phyloP scores from a whole-genome alignment of 306 rosid genomes.

The Cucumis cinereus region DNA sequence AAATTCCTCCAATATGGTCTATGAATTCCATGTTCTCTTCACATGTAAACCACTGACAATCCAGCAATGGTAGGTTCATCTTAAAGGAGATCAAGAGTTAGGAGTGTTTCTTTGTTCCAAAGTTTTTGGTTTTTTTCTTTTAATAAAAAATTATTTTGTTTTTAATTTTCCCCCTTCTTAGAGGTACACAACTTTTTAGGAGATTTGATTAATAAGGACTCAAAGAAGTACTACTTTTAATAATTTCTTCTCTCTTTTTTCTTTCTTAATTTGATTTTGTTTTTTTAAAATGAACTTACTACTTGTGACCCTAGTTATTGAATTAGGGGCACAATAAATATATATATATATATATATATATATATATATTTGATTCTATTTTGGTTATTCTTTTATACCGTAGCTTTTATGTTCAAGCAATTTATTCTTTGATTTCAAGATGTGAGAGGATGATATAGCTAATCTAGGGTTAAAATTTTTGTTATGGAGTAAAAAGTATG shows the following conservation, averaged over 20 bases:
- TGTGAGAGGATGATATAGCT: too few species aligned
- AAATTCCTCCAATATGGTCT: not conserved
- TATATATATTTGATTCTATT: too few species aligned
- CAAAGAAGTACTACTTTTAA: not conserved
- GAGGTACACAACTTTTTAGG: not conserved
- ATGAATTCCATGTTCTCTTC: constrained; percentile 4
- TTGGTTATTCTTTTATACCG: not conserved
- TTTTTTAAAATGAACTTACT: not conserved
- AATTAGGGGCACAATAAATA: not conserved
- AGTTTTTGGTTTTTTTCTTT: not conserved
- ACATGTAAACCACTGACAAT: constrained; percentile 8
- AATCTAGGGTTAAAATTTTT: too few species aligned
- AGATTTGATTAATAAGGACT: not conserved
- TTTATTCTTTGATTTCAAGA: too few species aligned
- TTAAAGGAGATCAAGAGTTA: not conserved
- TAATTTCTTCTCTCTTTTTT: not conserved
- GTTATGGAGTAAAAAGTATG: too few species aligned
- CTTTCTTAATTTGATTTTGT: not conserved
- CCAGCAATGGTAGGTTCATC: constrained; percentile 12
- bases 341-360: too few species aligned
- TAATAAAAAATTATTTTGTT: too few species aligned
- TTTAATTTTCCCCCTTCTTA: not conserved
- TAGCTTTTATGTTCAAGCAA: too few species aligned
- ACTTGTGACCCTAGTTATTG: not conserved
- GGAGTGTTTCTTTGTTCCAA: constrained; percentile 3